A percentile compares a stretch with the other conserved stretches of the same genome.
phyloP scores from a whole-genome alignment of 2,329 filamentous ascomycete species.

The Exophiala sideris region DNA sequence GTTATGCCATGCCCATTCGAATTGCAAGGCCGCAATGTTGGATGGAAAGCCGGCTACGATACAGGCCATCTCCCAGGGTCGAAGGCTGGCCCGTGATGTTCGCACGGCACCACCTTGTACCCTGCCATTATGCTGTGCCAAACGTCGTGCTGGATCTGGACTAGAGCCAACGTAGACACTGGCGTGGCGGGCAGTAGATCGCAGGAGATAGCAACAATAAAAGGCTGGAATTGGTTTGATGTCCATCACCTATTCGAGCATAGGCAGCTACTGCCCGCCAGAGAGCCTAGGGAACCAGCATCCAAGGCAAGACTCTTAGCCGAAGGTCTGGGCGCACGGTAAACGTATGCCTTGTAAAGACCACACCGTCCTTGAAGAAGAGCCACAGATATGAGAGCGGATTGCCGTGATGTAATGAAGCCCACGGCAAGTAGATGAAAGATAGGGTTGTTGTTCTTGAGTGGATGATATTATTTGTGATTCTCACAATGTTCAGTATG shows the following conservation, averaged over 20 bases:
- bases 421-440: too few relatives aligned
- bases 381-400: too few relatives aligned
- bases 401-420: too few relatives aligned
- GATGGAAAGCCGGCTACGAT: slow-evolving; percentile 87
- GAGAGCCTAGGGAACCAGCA: neutral
- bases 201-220: slow-evolving; percentile 89
- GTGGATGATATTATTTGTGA: too few relatives aligned
- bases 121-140: slow-evolving; percentile 88
- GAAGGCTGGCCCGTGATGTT: slow-evolving; percentile 64
- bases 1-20: slow-evolving; percentile 95
- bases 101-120: slow-evolving; percentile 74
- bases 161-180: slow-evolving; percentile 86
- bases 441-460: too few relatives aligned
- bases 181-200: slow-evolving; percentile 70
- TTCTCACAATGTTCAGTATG: too few relatives aligned
- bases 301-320: too few relatives aligned
- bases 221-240: slow-evolving; percentile 73
- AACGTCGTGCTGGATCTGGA: slow-evolving; percentile 76
- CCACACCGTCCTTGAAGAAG: too few relatives aligned
- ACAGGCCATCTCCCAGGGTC: slow-evolving; percentile 89
- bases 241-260: slow-evolving; percentile 14
- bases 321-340: too few relatives aligned
- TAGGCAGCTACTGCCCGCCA: neutral
- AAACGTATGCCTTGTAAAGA: too few relatives aligned
- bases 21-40: slow-evolving; percentile 82